Evolutionary conservation across 2,329 filamentous ascomycete genomes (phyloP), one percentile per base, ranked within the genome.

Genomic region (Aspergillus sp.): DNA sequence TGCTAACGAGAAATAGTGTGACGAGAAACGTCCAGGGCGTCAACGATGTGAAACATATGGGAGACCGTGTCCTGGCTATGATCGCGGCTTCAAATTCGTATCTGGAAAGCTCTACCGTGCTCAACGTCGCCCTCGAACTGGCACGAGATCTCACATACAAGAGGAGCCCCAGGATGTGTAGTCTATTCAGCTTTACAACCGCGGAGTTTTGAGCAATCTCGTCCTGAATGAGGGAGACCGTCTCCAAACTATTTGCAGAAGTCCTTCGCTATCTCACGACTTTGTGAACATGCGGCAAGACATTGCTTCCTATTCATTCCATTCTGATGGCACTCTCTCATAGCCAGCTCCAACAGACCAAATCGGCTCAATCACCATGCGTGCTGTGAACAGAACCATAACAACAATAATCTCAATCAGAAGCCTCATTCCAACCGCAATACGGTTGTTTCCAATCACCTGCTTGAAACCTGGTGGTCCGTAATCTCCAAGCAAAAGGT

Each of bases 11-110:
- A 42, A 13, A 45, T 45, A 68, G 65, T 69, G 66, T 47, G 66
- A 68, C 45, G 60, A 66, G 53, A 56, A 56, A 45, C 42, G 55
- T 13, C 62, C 65, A 38, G 59, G 56, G 1, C 68, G 65, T 48
- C 52, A 51, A 35, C 61, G 57, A 52, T 68, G 66, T 47, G 61
- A 63, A 30, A 66, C 54, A 32, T 61, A 67, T 20, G 64, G 65
- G 0, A 54, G 52, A 41, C 54, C 57, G 15, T 68, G 66, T 43
- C 64, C 64, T 9, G 66, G 65, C 13, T 68, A 68, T 49, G 57
- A 59, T 10, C 58, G 56, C 17, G 54, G 55, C 13, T 66, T 67
- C 43, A 67, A 64, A 37, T 68, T 68, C 20, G 55, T 68, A 15
- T 44, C 59, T 13, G 63, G 56, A n/a, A 63, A 63, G 39, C 61